These are phyloP conservation scores for Chlorella sp. DNA, from an alignment of 139 green algal genomes.

Conservation along the genomic window DNA sequence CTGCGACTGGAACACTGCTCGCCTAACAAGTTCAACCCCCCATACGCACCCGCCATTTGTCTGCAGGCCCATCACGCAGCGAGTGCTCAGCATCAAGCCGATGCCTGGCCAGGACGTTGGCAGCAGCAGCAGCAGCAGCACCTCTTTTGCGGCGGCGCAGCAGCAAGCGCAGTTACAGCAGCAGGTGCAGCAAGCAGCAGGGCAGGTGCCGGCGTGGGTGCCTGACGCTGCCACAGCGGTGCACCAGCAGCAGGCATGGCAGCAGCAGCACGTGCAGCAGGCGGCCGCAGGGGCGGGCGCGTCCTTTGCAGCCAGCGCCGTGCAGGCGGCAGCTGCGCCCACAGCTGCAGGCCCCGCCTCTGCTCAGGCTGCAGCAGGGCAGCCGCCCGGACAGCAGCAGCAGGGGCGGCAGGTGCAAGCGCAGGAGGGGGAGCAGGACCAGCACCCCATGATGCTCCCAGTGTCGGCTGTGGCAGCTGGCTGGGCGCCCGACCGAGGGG, in stretches of 20 bases:
- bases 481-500: conserved; percentile 25
- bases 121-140: background rate
- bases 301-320: background rate
- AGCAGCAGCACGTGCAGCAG: background rate
- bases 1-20: too few relatives aligned
- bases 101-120: background rate
- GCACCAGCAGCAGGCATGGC: background rate
- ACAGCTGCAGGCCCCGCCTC: background rate
- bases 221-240: background rate
- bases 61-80: conserved; percentile 20
- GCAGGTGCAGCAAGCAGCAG: background rate
- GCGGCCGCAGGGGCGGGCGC: background rate
- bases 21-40: too few relatives aligned
- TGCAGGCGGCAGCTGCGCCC: background rate
- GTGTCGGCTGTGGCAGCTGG: conserved; percentile 42
- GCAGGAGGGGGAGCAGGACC: background rate
- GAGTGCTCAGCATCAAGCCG: background rate
- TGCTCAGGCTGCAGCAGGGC: background rate
- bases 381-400: background rate
- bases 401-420: background rate
- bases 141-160: background rate
- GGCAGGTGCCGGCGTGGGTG: background rate
- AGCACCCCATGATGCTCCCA: conserved; percentile 5
- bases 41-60: too few relatives aligned
- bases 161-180: background rate